A percentile compares a stretch with the other conserved stretches of the same genome.
phyloP scores from a whole-genome alignment of 495 filamentous ascomycete genomes.

The Daldinia loculata region DNA sequence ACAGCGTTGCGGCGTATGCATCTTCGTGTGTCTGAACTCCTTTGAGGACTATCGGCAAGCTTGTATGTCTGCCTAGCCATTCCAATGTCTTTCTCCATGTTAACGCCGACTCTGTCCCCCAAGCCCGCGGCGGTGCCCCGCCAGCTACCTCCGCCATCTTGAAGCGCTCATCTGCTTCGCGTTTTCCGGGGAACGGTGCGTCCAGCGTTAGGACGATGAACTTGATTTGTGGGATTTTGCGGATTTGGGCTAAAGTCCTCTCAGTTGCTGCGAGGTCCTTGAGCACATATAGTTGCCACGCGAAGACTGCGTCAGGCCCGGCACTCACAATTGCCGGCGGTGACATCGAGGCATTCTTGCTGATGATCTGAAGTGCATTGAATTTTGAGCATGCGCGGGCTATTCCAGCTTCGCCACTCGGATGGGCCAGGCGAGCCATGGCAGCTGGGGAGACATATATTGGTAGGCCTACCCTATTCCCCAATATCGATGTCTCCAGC shows the following conservation, averaged over 20 bases:
- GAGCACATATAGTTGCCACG: conserved; percentile 84
- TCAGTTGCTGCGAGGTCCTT: conserved; percentile 75
- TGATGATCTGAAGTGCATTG: conserved; percentile 76
- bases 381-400: conserved; percentile 73
- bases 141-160: conserved; percentile 51
- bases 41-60: conserved; percentile 78
- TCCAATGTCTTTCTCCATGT: conserved; percentile 77
- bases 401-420: conserved; percentile 77
- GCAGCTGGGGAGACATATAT: conserved; percentile 80
- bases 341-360: conserved; percentile 79
- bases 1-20: conserved; percentile 70
- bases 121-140: conserved; percentile 49
- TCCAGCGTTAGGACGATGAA: conserved; percentile 82
- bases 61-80: conserved; percentile 72
- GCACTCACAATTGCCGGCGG: conserved; percentile 76
- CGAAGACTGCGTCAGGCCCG: conserved; percentile 70
- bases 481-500: conserved; percentile 69
- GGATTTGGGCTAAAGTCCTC: conserved; percentile 70
- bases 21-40: conserved; percentile 85
- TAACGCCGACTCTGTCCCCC: conserved; percentile 73
- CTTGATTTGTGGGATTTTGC: conserved; percentile 69
- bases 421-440: conserved; percentile 80
- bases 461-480: conserved; percentile 67
- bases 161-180: conserved; percentile 75
- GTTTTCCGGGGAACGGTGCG: conserved; percentile 80